These are phyloP conservation scores for Candida ortonii DNA, from an alignment of 805 yeast species.

Conservation along the genomic window DNA sequence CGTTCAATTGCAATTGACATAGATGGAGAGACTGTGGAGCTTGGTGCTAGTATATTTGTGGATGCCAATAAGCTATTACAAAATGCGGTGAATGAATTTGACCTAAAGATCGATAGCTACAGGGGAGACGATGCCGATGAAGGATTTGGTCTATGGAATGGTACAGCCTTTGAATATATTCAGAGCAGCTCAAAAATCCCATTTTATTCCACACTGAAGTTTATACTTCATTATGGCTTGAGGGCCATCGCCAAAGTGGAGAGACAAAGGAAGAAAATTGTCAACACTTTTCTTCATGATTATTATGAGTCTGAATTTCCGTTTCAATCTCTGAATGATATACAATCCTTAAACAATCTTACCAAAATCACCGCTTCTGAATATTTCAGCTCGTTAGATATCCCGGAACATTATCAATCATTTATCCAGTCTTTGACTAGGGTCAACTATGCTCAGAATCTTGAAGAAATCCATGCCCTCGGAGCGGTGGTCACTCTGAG, in stretches of 20 bases:
- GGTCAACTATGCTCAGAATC: conserved; percentile 42
- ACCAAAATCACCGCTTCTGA: conserved; percentile 26
- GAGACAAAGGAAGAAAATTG: conserved; percentile 15
- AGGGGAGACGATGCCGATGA: conserved; percentile 15
- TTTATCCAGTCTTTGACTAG: conserved; percentile 41
- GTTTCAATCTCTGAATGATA: conserved; percentile 27
- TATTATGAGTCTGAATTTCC: conserved; percentile 37
- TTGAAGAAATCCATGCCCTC: conserved; percentile 41
- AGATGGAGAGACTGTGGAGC: conserved; percentile 31
- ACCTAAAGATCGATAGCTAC: conserved; percentile 23
- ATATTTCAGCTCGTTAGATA: conserved; percentile 23
- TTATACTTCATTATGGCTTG: conserved; percentile 33
- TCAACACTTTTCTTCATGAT: conserved; percentile 31
- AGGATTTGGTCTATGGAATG: conserved; percentile 39
- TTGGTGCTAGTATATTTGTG: conserved; percentile 48
- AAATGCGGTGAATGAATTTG: conserved; percentile 37
- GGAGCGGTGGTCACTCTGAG: conserved; percentile 41
- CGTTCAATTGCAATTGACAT: conserved; percentile 39
- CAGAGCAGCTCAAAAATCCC: conserved; percentile 6
- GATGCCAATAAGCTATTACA: conserved; percentile 37
- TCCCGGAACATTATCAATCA: conserved; percentile 26
- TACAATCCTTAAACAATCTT: conserved; percentile 20
- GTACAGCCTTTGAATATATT: conserved; percentile 25
- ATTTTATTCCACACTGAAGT: conserved; percentile 10
- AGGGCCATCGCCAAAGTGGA: conserved; percentile 24